Evolutionary conservation across 1,284 basidiomycete genomes (phyloP).

Genomic region (Ustilago tritici): DNA sequence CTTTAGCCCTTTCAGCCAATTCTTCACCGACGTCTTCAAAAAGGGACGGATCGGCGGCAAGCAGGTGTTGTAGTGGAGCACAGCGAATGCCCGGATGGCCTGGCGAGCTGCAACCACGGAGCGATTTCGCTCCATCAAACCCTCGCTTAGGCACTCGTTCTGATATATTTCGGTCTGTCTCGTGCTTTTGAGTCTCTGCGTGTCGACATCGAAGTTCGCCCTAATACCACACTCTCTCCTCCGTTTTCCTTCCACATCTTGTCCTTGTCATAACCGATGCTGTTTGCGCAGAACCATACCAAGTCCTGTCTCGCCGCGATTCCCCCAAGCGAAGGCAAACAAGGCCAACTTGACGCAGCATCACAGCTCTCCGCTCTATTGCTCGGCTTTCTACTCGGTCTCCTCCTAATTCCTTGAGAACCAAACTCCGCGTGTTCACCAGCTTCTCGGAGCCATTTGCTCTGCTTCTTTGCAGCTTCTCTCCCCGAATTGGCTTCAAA

Average conservation of each 20-base stretch:
- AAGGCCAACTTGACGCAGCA: constrained; percentile 3
- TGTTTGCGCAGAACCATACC: constrained; percentile 10
- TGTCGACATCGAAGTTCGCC: not conserved
- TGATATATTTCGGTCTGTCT: constrained; percentile 2
- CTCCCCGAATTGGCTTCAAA: not conserved
- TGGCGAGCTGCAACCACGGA: constrained; percentile 46
- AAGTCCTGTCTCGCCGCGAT: constrained; percentile 14
- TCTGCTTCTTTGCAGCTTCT: not conserved
- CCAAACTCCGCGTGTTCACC: not conserved
- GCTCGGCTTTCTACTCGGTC: not conserved
- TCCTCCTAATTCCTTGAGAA: not conserved
- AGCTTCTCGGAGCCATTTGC: constrained; percentile 2
- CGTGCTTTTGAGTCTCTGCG: not conserved
- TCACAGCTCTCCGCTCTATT: not conserved
- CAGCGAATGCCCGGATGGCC: not conserved
- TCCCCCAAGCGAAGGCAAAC: not conserved
- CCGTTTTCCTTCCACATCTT: not conserved
- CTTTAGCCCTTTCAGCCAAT: not conserved
- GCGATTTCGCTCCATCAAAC: constrained; percentile 33
- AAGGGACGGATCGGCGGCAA: not conserved
- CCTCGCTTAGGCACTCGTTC: constrained; percentile 34
- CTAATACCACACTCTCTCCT: not conserved
- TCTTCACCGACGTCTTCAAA: not conserved
- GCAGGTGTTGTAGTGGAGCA: not conserved
- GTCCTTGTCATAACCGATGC: not conserved